Conservation (phyloP, 2,329 filamentous ascomycete genomes). For the Nigrospora sphaerica region DNA sequence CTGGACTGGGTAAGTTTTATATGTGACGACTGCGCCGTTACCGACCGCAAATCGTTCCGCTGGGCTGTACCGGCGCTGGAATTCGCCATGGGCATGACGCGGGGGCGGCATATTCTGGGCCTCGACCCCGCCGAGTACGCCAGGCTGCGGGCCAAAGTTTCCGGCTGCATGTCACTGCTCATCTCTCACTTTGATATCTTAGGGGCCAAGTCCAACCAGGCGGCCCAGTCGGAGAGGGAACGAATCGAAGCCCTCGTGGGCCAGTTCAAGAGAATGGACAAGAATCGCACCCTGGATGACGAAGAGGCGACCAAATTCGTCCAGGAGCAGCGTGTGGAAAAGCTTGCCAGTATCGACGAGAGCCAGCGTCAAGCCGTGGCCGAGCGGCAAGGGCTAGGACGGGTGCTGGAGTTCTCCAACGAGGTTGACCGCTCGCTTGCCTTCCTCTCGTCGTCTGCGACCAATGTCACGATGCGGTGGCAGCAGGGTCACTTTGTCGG, state of each 20-base stretch:
- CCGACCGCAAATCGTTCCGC: constrained; percentile 90
- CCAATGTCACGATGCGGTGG: constrained; percentile 93
- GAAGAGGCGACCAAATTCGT: constrained; percentile 75
- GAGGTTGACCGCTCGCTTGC: constrained; percentile 94
- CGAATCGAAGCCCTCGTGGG: constrained; percentile 73
- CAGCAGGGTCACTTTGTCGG: constrained; percentile 98
- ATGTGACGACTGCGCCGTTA: constrained; percentile 90
- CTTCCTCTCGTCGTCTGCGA: constrained; percentile 86
- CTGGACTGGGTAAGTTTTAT: constrained; percentile 98
- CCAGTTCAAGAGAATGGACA: constrained; percentile 70
- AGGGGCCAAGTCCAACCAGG: constrained; percentile 87
- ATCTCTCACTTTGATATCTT: constrained; percentile 99
- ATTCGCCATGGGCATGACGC: constrained; percentile 95
- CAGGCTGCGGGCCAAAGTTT: constrained; percentile 77
- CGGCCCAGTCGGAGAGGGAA: constrained; percentile 89
- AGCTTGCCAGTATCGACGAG: constrained; percentile 71
- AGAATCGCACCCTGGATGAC: constrained; percentile 67
- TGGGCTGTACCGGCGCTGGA: constrained; percentile 95
- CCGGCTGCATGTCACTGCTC: constrained; percentile 92
- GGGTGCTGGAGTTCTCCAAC: constrained; percentile 88
- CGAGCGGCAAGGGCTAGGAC: constrained; percentile 79
- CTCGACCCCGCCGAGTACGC: constrained; percentile 85
- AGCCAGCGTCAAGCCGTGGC: constrained; percentile 70
- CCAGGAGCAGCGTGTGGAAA: constrained; percentile 65
- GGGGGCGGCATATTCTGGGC: constrained; percentile 85